These are phyloP conservation scores for Mucor velutinosus DNA, from an alignment of 371 early-diverging fungal genomes.

Conservation along the genomic window DNA sequence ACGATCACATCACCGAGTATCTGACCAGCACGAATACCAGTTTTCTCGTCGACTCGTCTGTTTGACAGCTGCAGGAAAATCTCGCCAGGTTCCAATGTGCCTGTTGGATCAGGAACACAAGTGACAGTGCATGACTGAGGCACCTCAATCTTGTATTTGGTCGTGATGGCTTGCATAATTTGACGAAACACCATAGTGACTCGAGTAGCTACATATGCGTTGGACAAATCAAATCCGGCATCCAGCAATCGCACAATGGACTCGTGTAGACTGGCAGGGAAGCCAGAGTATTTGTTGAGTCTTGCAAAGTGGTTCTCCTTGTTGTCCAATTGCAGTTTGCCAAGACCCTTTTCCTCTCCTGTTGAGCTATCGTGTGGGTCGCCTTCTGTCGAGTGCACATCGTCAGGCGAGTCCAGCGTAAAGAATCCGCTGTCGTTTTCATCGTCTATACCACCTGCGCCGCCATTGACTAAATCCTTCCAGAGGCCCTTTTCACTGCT, in stretches of 20 bases:
- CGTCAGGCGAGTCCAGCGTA: conserved; percentile 16
- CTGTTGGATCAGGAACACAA: conserved; percentile 54
- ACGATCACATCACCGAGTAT: conserved; percentile 48
- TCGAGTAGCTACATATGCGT: conserved; percentile 42
- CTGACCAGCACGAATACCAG: conserved; percentile 39
- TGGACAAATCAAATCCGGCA: conserved; percentile 48
- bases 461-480: conserved; percentile 15
- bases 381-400: not conserved
- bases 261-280: conserved; percentile 37
- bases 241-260: conserved; percentile 40
- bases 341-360: not conserved
- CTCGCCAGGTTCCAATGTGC: conserved; percentile 35
- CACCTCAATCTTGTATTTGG: conserved; percentile 47
- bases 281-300: conserved; percentile 40
- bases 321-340: not conserved
- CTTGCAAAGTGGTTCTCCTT: not conserved
- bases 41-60: conserved; percentile 39
- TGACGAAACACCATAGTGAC: conserved; percentile 39
- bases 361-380: not conserved
- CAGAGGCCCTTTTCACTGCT: conserved; percentile 30
- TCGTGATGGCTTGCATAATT: conserved; percentile 32
- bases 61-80: conserved; percentile 44
- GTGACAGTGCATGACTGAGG: conserved; percentile 47
- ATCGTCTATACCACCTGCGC: conserved; percentile 22
- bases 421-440: conserved; percentile 20